Evolutionary conservation across 495 filamentous ascomycete genomes (phyloP).

Genomic region (Trypethelium eluteriae): DNA sequence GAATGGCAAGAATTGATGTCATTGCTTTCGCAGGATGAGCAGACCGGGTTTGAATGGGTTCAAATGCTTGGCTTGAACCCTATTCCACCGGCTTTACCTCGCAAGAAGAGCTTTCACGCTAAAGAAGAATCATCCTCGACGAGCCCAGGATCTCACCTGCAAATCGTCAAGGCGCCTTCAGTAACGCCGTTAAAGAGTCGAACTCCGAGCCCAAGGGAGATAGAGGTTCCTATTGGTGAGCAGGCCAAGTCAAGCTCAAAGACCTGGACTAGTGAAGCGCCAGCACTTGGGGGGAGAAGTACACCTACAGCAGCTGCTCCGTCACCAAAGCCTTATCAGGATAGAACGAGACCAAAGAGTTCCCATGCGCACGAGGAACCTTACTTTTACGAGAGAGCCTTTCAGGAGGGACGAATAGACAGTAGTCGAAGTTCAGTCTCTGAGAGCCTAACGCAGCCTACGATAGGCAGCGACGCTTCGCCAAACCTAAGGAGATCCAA

Average conservation of each 20-base stretch:
- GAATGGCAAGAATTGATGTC: slow-evolving; percentile 80
- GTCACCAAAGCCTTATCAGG: background rate
- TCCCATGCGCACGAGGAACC: background rate
- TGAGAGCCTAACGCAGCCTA: background rate
- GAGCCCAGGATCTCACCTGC: slow-evolving; percentile 23
- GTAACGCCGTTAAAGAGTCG: slow-evolving; percentile 37
- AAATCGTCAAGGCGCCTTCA: slow-evolving; percentile 23
- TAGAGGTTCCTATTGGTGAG: slow-evolving; percentile 73
- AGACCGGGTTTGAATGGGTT: slow-evolving; percentile 79
- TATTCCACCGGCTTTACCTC: slow-evolving; percentile 53
- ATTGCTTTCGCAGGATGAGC: slow-evolving; percentile 61
- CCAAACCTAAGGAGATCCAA: background rate
- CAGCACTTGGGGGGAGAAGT: background rate
- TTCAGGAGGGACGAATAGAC: background rate
- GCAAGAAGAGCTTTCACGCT: slow-evolving; percentile 30
- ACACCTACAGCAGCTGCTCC: background rate
- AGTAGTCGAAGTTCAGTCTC: background rate
- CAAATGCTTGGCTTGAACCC: slow-evolving; percentile 70
- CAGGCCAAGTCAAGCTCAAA: slow-evolving; percentile 37
- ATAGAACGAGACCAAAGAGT: background rate
- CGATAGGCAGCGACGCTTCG: background rate
- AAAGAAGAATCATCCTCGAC: slow-evolving; percentile 13
- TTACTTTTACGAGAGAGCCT: background rate
- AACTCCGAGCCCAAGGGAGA: slow-evolving; percentile 47
- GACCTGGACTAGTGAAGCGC: slow-evolving; percentile 24